Base-by-base conservation (phyloP, 2,329 filamentous ascomycete species). In the Mycogone perniciosa region DNA sequence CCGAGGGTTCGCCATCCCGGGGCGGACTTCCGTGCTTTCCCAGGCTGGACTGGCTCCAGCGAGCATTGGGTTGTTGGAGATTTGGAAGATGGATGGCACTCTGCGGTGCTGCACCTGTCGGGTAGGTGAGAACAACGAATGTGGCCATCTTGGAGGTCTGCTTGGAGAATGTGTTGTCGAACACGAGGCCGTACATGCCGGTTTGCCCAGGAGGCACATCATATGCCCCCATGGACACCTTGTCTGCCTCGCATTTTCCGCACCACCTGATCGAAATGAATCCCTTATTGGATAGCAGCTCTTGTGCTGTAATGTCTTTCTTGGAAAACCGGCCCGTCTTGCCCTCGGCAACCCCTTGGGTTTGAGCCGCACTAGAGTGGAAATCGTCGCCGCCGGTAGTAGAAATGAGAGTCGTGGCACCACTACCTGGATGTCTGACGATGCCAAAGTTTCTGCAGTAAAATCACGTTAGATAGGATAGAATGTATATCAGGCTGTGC, bases 151-250 rank as follows among this genome's bases (percentile, higher is more conserved):
- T 99, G 48, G 91, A 93, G 39, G 88, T 85, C 67, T 86, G 88
- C 72, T 96, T 97, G 54, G 91, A 96, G 67, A 99, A 99, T 30
- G 93, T 99, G 65, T 99, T 99, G 79, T 99, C 93, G 64, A 99
- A 96, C 31, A 97, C 89, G 54, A 99, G 76, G 51, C 91, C 93
- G 66, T 95, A 99, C 82, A 96, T 96, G 63, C 93, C 93, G 27
- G 85, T 88, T 56, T 93, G 83, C 33, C 82, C 83, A 6, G 74
- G 62, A 1, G 75, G 74, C 27, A 97, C 88, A 64, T 96, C 87
- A 65, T 89, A 89, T 20, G 85, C 93, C 31, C 92, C 93, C 68
- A 92, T 89, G 20, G 89, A 88, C 46, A 96, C 90, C 72, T 93
- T 92, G 72, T 97, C 92, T 35, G 93, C 91, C 70, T 97, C 92